Conservation (phyloP, 176 grass and related monocot genomes). For the Alloteropsis semialata region DNA sequence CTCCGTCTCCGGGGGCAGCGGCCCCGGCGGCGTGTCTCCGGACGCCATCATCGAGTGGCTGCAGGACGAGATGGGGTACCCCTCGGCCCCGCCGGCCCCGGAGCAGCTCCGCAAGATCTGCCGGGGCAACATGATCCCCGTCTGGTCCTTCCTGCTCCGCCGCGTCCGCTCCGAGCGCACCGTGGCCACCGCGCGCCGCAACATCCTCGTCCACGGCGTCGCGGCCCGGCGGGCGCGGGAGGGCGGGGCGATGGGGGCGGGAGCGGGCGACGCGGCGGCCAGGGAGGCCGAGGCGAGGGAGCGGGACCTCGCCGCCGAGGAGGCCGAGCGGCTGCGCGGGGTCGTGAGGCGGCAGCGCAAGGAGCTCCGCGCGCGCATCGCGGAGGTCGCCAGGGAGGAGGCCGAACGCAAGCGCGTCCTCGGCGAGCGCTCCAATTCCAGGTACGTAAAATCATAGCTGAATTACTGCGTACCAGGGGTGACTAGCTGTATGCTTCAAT, state of each 20-base stretch:
- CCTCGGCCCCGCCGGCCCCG: slow-evolving; percentile 61
- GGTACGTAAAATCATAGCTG: slow-evolving; percentile 32
- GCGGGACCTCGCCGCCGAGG: slow-evolving; percentile 88
- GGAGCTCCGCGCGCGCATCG: slow-evolving; percentile 81
- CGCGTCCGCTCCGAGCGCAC: slow-evolving; percentile 93
- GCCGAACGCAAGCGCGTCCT: slow-evolving; percentile 83
- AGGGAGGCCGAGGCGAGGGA: slow-evolving; percentile 78
- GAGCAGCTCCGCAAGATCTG: slow-evolving; percentile 99
- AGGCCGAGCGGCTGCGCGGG: slow-evolving; percentile 76
- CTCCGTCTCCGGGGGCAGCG: slow-evolving; percentile 54
- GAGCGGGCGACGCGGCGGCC: slow-evolving; percentile 44
- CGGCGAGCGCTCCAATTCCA: slow-evolving; percentile 88
- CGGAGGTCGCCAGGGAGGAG: slow-evolving; percentile 81
- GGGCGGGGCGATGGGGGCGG: slow-evolving; percentile 36
- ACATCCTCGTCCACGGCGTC: slow-evolving; percentile 93
- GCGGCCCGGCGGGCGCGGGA: slow-evolving; percentile 61
- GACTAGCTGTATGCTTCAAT: not conserved
- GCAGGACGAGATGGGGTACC: slow-evolving; percentile 97
- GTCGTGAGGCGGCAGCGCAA: slow-evolving; percentile 92
- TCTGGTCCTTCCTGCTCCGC: slow-evolving; percentile 91
- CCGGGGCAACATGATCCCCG: slow-evolving; percentile 96
- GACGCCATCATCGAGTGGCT: slow-evolving; percentile 97
- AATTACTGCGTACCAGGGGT: not conserved
- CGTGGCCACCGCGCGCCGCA: slow-evolving; percentile 71
- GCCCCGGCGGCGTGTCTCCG: slow-evolving; percentile 59